Base-by-base conservation (phyloP, 805 yeast genomes). In the Ogataea allantospora region DNA sequence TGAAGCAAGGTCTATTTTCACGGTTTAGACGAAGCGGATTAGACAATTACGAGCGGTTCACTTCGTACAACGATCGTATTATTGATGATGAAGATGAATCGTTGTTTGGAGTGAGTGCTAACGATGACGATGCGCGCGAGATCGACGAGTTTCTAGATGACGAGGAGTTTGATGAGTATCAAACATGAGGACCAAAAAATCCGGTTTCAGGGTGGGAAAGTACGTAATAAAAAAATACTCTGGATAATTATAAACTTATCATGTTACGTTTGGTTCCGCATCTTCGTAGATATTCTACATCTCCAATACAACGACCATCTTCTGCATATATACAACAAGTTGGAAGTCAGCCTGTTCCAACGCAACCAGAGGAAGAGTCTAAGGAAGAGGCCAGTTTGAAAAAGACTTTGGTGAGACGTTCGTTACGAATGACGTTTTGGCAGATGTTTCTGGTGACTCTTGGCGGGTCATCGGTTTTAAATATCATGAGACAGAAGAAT, bases 81-180 rank as follows among this genome's bases (percentile, higher is more conserved):
- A 47, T 53, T 10, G 63, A 56, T 27, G 57, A 55, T 31, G 60
- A 58, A 31, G 62, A 56, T 27, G 64, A 55, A 28, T 56, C 61
- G 7, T 50, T 63, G 32, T 53, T 62, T 40, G 54, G 62, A 31
- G 61, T 62, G 27, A 55, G 50, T 20, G 51, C 54, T 16, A 55
- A 55, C 43, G 76, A 71, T 35, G 75, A 68, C 30, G 78, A 73
- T 53, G 78, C 78, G 0, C 61, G 69, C 30, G 75, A 71, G 37
- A 58, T 73, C 23, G 67, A 69, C 31, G 63, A 67, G 27, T 66
- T 72, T 35, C 47, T 69, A 11, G 67, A 57, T 22, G 61, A 56
- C 8, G 57, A 40, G 3, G 57, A 54, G 27, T 52, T 48, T 21
- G 58, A 59, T 23, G 53, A 55, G 15, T 47, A 52, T 20, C 45